Conservation (phyloP, 2,329 filamentous ascomycete genomes). For the Colletotrichum destructivum region DNA sequence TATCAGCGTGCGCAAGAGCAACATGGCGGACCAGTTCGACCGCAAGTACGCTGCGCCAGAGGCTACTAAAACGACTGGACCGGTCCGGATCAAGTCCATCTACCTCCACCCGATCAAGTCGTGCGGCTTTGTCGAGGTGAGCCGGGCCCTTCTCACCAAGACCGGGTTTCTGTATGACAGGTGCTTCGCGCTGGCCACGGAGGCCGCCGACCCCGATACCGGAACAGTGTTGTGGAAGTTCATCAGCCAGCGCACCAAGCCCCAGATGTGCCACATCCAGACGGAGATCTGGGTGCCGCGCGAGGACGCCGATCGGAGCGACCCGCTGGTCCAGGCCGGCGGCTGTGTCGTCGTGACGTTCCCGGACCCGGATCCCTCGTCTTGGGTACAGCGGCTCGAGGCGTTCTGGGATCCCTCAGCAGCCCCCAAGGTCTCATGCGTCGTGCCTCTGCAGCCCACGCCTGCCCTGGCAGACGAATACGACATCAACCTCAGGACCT, state of each 20-base stretch:
- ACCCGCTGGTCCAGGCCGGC: constrained; percentile 33
- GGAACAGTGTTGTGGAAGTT: constrained; percentile 45
- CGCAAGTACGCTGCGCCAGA: constrained; percentile 38
- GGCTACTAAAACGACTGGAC: not conserved
- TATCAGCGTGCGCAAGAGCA: constrained; percentile 44
- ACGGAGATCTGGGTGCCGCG: constrained; percentile 42
- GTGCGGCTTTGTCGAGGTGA: constrained; percentile 47
- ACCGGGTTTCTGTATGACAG: constrained; percentile 47
- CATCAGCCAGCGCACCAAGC: constrained; percentile 48
- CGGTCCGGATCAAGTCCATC: constrained; percentile 48
- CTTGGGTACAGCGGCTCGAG: constrained; percentile 2
- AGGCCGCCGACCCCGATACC: constrained; percentile 45
- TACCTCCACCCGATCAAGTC: constrained; percentile 50
- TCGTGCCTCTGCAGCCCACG: constrained; percentile 9
- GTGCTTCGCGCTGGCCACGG: constrained; percentile 49
- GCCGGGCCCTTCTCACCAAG: constrained; percentile 46
- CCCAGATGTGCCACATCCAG: constrained; percentile 40
- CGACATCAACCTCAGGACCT: constrained; percentile 23
- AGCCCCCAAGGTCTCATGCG: not conserved
- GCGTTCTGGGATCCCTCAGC: constrained; percentile 6
- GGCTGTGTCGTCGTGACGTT: constrained; percentile 23
- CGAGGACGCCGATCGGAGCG: not conserved
- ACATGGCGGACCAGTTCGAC: constrained; percentile 48
- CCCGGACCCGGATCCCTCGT: constrained; percentile 10
- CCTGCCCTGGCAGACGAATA: not conserved